Conservation (phyloP, 768 basidiomycete species). For the Panaeolus cyanescens region DNA sequence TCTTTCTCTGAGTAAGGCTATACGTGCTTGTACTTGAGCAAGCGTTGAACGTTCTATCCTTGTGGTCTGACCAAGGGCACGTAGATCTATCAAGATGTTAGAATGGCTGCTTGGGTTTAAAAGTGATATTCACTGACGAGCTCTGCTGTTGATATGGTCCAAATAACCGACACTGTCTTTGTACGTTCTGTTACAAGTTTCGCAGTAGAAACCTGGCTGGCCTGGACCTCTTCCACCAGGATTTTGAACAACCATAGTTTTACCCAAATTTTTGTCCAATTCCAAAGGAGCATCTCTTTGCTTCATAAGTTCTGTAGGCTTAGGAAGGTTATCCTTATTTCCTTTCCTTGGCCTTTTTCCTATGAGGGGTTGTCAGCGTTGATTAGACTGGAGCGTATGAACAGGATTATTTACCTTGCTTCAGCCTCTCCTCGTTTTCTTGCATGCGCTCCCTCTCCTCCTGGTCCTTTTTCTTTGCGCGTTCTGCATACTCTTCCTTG, state of each 20-base stretch:
- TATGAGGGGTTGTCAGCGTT: slow-evolving; percentile 28
- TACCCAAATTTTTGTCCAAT: slow-evolving; percentile 92
- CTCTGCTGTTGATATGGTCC: slow-evolving; percentile 93
- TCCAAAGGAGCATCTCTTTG: slow-evolving; percentile 83
- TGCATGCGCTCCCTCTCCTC: slow-evolving; percentile 84
- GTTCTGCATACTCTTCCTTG: slow-evolving; percentile 87
- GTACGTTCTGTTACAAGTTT: slow-evolving; percentile 86
- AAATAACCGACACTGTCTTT: slow-evolving; percentile 94
- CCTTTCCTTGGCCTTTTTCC: slow-evolving; percentile 82
- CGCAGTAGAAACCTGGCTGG: slow-evolving; percentile 93
- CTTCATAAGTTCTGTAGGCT: slow-evolving; percentile 92
- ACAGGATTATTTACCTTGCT: slow-evolving; percentile 60
- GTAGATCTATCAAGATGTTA: slow-evolving; percentile 65
- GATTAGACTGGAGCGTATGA: slow-evolving; percentile 1
- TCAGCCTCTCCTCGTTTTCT: slow-evolving; percentile 82
- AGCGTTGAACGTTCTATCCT: slow-evolving; percentile 88
- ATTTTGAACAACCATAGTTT: slow-evolving; percentile 93
- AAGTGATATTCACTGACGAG: slow-evolving; percentile 61
- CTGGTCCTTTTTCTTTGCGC: slow-evolving; percentile 77
- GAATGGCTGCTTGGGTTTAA: neutral
- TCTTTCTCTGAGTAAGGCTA: slow-evolving; percentile 84
- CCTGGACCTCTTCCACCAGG: slow-evolving; percentile 82
- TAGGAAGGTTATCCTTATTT: slow-evolving; percentile 84
- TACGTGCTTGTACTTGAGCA: slow-evolving; percentile 89
- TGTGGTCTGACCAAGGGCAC: slow-evolving; percentile 94